phyloP scores from a whole-genome alignment of 1,284 basidiomycete species.

The Porogramme epimiltina region DNA sequence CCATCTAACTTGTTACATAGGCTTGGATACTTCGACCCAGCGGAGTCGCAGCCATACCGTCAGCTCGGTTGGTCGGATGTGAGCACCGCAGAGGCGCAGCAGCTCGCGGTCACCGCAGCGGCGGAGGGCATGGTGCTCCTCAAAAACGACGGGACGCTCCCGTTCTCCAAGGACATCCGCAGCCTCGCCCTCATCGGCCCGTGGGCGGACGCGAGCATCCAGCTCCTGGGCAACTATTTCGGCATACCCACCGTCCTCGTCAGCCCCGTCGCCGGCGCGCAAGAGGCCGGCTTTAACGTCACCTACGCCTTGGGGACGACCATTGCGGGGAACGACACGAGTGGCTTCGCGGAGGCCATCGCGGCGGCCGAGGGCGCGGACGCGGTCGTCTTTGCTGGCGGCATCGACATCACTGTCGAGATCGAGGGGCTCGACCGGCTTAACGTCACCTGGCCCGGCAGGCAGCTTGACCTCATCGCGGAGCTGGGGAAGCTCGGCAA shows the following conservation, averaged over 20 bases:
- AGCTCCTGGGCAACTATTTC: slow-evolving; percentile 59
- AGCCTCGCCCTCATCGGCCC: slow-evolving; percentile 56
- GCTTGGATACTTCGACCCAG: slow-evolving; percentile 58
- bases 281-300: slow-evolving; percentile 47
- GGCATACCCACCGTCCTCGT: slow-evolving; percentile 56
- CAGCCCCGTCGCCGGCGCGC: slow-evolving; percentile 48
- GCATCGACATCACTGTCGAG: slow-evolving; percentile 55
- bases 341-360: slow-evolving; percentile 43
- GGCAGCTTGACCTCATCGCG: slow-evolving; percentile 51
- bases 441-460: slow-evolving; percentile 56
- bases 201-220: slow-evolving; percentile 54
- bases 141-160: slow-evolving; percentile 58
- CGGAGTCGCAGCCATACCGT: slow-evolving; percentile 49
- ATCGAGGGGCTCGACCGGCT: slow-evolving; percentile 51
- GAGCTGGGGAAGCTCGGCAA: slow-evolving; percentile 47
- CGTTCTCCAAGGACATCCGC: slow-evolving; percentile 42
- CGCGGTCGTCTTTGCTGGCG: slow-evolving; percentile 44
- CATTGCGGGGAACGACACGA: slow-evolving; percentile 38
- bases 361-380: slow-evolving; percentile 31
- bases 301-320: slow-evolving; percentile 45
- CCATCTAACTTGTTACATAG: slow-evolving; percentile 24
- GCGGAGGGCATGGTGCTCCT: slow-evolving; percentile 55
- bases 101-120: slow-evolving; percentile 53
- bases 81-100: slow-evolving; percentile 46
- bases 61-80: slow-evolving; percentile 49